A percentile compares a stretch with the other conserved stretches of the same genome.
Conservation (phyloP, 2,329 filamentous ascomycete species). For the Pseudogymnoascus sp. region DNA sequence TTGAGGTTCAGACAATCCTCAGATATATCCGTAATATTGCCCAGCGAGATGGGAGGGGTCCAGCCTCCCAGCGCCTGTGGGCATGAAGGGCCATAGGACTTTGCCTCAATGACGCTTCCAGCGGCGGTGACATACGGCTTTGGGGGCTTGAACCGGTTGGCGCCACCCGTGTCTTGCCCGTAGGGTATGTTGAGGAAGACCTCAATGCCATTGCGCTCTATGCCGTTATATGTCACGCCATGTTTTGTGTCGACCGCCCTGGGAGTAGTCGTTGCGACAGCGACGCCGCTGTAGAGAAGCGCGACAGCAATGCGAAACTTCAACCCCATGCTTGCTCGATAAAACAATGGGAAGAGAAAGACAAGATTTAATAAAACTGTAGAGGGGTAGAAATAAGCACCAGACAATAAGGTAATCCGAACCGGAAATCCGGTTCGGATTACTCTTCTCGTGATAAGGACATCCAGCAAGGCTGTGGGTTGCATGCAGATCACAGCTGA, state of each 20-base stretch:
- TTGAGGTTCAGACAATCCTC: constrained; percentile 58
- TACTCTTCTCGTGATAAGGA: neutral
- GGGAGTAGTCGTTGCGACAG: neutral
- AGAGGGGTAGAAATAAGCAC: neutral
- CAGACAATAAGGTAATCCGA: neutral
- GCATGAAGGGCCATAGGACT: constrained; percentile 37
- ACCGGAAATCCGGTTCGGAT: neutral
- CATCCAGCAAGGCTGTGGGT: neutral
- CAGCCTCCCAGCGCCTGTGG: constrained; percentile 34
- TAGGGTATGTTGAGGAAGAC: constrained; percentile 42
- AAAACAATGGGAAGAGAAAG: neutral
- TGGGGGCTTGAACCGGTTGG: constrained; percentile 41
- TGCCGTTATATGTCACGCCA: constrained; percentile 36
- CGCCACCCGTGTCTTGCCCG: constrained; percentile 39
- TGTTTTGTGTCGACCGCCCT: constrained; percentile 19
- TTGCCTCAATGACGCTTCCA: constrained; percentile 33
- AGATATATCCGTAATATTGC: constrained; percentile 33
- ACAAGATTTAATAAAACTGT: neutral
- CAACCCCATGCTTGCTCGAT: neutral
- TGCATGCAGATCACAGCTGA: neutral
- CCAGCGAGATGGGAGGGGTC: constrained; percentile 28
- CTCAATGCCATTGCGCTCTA: constrained; percentile 38
- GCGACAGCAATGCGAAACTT: neutral
- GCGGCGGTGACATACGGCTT: constrained; percentile 27
- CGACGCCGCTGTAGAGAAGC: neutral